These are phyloP conservation scores for Protea cynaroides DNA, from an alignment of 164 flowering plant species.

Conservation along the genomic window DNA sequence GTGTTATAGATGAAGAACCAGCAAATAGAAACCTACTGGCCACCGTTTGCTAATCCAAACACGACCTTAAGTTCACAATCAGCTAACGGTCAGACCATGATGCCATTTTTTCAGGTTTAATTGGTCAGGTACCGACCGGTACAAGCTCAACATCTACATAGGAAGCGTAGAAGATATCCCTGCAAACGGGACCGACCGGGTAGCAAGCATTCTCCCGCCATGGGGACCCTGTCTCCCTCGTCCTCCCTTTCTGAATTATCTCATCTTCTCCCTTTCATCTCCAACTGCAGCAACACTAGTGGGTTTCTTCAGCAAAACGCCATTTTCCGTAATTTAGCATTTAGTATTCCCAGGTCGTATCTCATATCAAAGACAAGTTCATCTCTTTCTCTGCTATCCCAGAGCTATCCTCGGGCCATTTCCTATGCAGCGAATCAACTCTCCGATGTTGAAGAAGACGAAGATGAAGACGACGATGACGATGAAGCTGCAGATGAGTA, in stretches of 20 bases:
- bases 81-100: too few relatives aligned
- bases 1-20: too few relatives aligned
- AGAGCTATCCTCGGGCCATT: constrained; percentile 17
- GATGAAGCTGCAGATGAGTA: constrained; percentile 47
- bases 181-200: too few relatives aligned
- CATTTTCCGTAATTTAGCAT: constrained; percentile 16
- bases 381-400: constrained; percentile 7
- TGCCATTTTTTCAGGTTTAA: too few relatives aligned
- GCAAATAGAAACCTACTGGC: too few relatives aligned
- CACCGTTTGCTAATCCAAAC: too few relatives aligned
- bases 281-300: not conserved
- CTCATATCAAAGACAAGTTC: constrained; percentile 3
- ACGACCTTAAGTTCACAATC: too few relatives aligned
- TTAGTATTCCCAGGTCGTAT: constrained; percentile 18
- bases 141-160: too few relatives aligned
- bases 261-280: not conserved
- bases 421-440: constrained; percentile 19
- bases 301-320: not conserved
- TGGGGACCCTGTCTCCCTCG: not conserved
- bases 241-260: not conserved
- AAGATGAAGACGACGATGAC: constrained; percentile 34
- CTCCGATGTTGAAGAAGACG: constrained; percentile 26
- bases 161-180: too few relatives aligned
- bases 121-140: too few relatives aligned
- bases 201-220: constrained; percentile 5